Evolutionary conservation across 108 stramenopile species (phyloP), one percentile per base, ranked within the genome.

Genomic region (Fistulifera pelliculosa): DNA sequence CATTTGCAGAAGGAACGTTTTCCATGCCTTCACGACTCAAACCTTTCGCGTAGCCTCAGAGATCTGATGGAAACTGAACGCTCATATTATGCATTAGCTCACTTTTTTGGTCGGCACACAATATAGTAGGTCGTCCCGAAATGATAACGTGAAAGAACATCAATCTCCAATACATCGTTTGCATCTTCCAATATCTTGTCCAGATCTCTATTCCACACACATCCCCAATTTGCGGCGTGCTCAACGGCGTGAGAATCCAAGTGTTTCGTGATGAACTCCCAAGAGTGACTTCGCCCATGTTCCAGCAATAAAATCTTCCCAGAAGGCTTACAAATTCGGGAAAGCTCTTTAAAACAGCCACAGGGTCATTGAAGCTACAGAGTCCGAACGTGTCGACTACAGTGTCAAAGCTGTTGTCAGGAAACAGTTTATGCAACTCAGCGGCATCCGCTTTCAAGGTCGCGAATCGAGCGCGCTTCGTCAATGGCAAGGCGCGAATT

Each of bases 381-480:
- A 96, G 72, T 13, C 95, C 93, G 64, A 96, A 96, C 0, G 95
- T 93, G 69, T 94, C 92, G 6, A 93, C 90, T 13, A 94, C 79
- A 1, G 89, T 88, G 66, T 94, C 93, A 61, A 90, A 94, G 3
- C 53, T 62, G 24, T 75, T 51, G 43, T 86, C 76, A 2, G 74
- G 64, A 62, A 83, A 90, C 11, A 56, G n/a, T 1, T 52, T 31
- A 11, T 61, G 27, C 13, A 82, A 43, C 14, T 69, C 57, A 1
- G 60, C 43, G 40, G 81, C 70, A 59, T 90, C 86, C n/a, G 66
- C 85, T 43, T 61, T 56, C 4, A 80, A 43, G 23, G 74, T 64
- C 24, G 75, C 70, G 66, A 81, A 84, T 38, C 74, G 61, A 14
- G 59, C 23, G 38, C 56, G 62, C 5, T 47, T 41, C 13, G 54